These are phyloP conservation scores for Saccharomyces hybrid DNA, from an alignment of 1,139 yeast species.

Conservation along the genomic window DNA sequence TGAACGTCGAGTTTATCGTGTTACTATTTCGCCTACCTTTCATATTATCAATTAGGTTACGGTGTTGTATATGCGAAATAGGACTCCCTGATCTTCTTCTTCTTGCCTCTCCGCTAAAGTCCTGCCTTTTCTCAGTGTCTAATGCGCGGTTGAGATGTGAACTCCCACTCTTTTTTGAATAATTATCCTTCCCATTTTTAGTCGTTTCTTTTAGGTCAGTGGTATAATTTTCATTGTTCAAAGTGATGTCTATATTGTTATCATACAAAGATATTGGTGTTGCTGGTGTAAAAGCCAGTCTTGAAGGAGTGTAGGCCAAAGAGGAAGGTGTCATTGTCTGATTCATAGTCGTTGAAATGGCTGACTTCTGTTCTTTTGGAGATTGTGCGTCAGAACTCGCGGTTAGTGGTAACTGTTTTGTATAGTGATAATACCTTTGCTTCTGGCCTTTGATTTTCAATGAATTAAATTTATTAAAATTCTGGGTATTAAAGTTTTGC, in stretches of 20 bases:
- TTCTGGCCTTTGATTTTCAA: conserved; percentile 29
- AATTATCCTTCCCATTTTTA: background rate
- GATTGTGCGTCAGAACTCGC: conserved; percentile 10
- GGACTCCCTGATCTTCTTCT: background rate
- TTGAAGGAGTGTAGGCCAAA: conserved; percentile 14
- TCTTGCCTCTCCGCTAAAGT: background rate
- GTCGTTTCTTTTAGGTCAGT: background rate
- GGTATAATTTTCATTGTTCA: background rate
- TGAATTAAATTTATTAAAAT: conserved; percentile 17
- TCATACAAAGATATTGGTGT: conserved; percentile 11
- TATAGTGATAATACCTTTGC: conserved; percentile 27
- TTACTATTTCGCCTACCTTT: background rate
- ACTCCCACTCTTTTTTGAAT: conserved; percentile 4
- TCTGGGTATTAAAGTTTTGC: background rate
- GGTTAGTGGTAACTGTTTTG: conserved; percentile 22
- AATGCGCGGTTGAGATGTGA: background rate
- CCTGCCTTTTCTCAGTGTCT: background rate
- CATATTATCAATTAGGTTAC: background rate
- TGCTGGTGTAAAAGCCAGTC: conserved; percentile 19
- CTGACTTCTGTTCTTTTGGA: conserved; percentile 9
- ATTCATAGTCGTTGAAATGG: conserved; percentile 3
- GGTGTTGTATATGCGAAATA: background rate
- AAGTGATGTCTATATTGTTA: conserved; percentile 4
- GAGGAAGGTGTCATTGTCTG: conserved; percentile 8
- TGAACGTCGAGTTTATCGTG: conserved; percentile 8